These are phyloP conservation scores for Fusarium irregulare DNA, from an alignment of 2,329 filamentous ascomycete genomes.

Conservation along the genomic window DNA sequence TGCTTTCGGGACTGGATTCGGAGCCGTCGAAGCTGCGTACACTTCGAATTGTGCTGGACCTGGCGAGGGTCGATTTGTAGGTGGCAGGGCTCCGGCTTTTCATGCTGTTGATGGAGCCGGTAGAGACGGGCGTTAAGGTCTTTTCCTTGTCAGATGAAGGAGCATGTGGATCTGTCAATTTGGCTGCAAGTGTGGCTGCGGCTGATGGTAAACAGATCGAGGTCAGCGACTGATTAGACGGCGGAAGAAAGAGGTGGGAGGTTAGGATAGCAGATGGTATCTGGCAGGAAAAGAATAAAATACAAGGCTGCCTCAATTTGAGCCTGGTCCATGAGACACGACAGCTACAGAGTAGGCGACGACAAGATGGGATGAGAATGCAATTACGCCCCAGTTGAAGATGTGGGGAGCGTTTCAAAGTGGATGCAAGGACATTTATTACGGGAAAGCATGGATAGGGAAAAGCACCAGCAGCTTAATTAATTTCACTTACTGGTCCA, in stretches of 20 bases:
- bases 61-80: constrained; percentile 49
- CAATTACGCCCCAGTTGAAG: constrained; percentile 33
- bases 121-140: constrained; percentile 54
- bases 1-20: constrained; percentile 59
- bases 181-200: constrained; percentile 32
- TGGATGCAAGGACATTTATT: constrained; percentile 28
- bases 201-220: constrained; percentile 31
- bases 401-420: constrained; percentile 44
- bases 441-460: constrained; percentile 17
- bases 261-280: constrained; percentile 8
- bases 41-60: constrained; percentile 64
- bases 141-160: constrained; percentile 41
- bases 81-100: constrained; percentile 48
- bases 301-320: constrained; percentile 32
- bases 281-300: not conserved
- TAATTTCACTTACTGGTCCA: not conserved
- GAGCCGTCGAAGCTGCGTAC: constrained; percentile 66
- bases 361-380: constrained; percentile 26
- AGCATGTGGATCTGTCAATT: constrained; percentile 48
- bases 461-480: not conserved
- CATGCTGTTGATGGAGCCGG: constrained; percentile 56
- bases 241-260: not conserved
- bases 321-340: constrained; percentile 5
- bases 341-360: not conserved
- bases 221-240: constrained; percentile 30